Conservation (phyloP, 495 filamentous ascomycete species). For the Cryomyces minteri region DNA sequence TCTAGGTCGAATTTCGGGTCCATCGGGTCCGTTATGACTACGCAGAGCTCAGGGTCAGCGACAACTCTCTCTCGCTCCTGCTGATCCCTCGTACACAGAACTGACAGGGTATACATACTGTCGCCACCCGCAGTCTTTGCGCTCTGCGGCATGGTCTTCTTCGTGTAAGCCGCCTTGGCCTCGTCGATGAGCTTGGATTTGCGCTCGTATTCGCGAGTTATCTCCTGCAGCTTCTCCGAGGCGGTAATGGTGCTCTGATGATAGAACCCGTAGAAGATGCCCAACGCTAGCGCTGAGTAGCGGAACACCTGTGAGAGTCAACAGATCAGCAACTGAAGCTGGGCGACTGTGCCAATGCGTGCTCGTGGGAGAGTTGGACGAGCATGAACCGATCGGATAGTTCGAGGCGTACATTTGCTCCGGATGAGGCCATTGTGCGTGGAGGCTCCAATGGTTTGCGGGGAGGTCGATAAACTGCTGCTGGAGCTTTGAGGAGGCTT, state of each 20-base stretch:
- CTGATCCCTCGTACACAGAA: neutral
- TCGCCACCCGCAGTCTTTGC: constrained; percentile 28
- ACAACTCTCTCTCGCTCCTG: neutral
- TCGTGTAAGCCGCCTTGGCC: constrained; percentile 78
- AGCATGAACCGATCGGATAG: too few species aligned
- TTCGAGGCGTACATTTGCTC: constrained; percentile 15
- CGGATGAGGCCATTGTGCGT: constrained; percentile 15
- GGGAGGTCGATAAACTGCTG: too few species aligned
- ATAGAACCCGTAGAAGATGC: constrained; percentile 80
- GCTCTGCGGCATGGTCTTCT: constrained; percentile 43
- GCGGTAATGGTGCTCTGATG: constrained; percentile 65
- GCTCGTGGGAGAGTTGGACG: too few species aligned
- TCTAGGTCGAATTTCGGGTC: constrained; percentile 84
- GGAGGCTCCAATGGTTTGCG: too few species aligned
- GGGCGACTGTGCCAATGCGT: too few species aligned
- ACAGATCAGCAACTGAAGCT: too few species aligned
- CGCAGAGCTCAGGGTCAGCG: neutral
- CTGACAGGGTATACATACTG: constrained; percentile 27
- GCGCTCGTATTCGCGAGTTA: constrained; percentile 65
- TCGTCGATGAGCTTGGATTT: constrained; percentile 75
- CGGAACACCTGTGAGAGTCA: constrained; percentile 58
- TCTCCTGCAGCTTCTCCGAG: constrained; percentile 40
- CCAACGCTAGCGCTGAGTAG: constrained; percentile 73
- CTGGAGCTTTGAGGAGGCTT: too few species aligned
- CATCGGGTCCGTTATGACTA: constrained; percentile 70